phyloP scores from a whole-genome alignment of 305 asterid species.

The Fraxinus sp. region DNA sequence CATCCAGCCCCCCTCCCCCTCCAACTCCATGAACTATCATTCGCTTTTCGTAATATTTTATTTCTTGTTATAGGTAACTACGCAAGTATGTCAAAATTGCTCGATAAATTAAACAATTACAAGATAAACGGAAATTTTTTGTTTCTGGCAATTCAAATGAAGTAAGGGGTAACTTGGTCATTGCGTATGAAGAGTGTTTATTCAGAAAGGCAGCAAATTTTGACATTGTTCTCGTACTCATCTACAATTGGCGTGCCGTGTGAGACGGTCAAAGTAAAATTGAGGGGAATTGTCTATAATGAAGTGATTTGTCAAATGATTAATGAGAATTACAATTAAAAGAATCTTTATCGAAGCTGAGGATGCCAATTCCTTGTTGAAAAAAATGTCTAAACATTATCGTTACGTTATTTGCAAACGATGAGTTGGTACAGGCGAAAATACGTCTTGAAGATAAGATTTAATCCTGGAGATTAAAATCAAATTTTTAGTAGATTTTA shows the following conservation, averaged over 20 bases:
- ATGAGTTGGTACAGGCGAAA: background rate
- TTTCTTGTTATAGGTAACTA: background rate
- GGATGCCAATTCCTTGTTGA: too few relatives aligned
- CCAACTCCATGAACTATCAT: background rate
- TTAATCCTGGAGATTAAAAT: too few relatives aligned
- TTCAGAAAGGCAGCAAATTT: background rate
- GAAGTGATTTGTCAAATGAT: too few relatives aligned
- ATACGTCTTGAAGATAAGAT: background rate
- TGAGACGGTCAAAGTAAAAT: too few relatives aligned
- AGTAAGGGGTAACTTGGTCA: background rate
- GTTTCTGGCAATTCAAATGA: background rate
- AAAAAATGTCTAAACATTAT: too few relatives aligned
- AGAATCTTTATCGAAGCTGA: too few relatives aligned
- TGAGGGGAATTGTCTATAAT: too few relatives aligned
- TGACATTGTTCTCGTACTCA: background rate
- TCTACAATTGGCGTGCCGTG: background rate
- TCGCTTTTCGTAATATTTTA: background rate
- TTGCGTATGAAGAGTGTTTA: background rate
- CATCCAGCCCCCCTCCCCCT: background rate
- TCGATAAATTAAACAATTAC: background rate
- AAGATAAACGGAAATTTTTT: background rate
- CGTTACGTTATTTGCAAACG: too few relatives aligned
- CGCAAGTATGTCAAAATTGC: background rate
- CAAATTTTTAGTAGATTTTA: too few relatives aligned
- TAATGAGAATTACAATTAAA: too few relatives aligned